Conservation (phyloP, 2,329 filamentous ascomycete species). For the Diaporthe citri region DNA sequence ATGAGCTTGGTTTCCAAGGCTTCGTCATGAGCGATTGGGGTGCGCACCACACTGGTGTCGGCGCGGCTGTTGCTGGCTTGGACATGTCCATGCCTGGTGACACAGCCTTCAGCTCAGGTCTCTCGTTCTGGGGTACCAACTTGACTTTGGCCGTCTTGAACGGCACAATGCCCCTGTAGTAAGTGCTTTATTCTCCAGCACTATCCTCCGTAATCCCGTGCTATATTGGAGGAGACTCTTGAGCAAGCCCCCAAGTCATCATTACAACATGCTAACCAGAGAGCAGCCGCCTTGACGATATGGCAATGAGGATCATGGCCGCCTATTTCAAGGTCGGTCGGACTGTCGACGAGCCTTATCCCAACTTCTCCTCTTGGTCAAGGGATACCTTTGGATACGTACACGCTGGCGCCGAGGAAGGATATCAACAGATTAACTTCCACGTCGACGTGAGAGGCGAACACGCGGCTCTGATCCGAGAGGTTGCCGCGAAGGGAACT, state of each 20-base stretch:
- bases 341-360: conserved; percentile 61
- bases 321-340: conserved; percentile 76
- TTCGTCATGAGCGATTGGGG: conserved; percentile 70
- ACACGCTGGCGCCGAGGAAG: conserved; percentile 72
- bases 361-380: conserved; percentile 94
- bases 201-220: neutral
- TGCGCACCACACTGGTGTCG: conserved; percentile 78
- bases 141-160: conserved; percentile 90
- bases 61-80: conserved; percentile 72
- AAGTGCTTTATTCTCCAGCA: neutral
- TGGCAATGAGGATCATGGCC: conserved; percentile 86
- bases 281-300: conserved; percentile 81
- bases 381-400: conserved; percentile 78
- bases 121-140: conserved; percentile 87
- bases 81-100: conserved; percentile 95
- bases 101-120: conserved; percentile 78
- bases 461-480: conserved; percentile 79
- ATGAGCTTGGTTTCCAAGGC: conserved; percentile 75
- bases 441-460: conserved; percentile 86
- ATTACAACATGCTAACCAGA: neutral
- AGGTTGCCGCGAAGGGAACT: conserved; percentile 82
- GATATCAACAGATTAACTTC: conserved; percentile 78
- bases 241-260: neutral
- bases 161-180: conserved; percentile 85
- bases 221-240: neutral